phyloP scores from a whole-genome alignment of 2,329 filamentous ascomycete species.

The Diplocarpon rosae region DNA sequence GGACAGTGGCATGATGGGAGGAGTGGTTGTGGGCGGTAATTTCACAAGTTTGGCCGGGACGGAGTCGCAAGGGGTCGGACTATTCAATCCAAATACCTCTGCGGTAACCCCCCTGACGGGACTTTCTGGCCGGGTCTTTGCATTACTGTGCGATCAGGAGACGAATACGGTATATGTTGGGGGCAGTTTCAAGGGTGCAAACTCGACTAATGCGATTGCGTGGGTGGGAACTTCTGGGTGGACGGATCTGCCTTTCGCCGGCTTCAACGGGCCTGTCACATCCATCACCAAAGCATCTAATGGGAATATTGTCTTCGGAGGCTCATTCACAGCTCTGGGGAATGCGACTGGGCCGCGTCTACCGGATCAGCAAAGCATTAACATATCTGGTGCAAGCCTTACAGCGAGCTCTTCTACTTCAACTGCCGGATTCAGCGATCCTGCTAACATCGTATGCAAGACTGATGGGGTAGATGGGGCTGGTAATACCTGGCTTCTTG shows the following conservation, averaged over 20 bases:
- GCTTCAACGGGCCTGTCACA: conserved; percentile 86
- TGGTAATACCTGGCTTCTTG: conserved; percentile 75
- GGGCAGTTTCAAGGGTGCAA: conserved; percentile 67
- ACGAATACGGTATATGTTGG: conserved; percentile 81
- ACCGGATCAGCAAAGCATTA: conserved; percentile 69
- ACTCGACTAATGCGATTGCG: conserved; percentile 82
- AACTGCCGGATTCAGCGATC: conserved; percentile 57
- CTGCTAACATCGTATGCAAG: conserved; percentile 75
- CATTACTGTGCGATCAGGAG: conserved; percentile 70
- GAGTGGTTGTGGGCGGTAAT: conserved; percentile 82
- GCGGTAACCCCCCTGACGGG: conserved; percentile 66
- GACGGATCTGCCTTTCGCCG: conserved; percentile 76
- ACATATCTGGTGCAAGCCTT: conserved; percentile 69
- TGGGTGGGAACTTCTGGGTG: conserved; percentile 62
- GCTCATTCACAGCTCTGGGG: conserved; percentile 76
- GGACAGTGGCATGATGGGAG: conserved; percentile 54
- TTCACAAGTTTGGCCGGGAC: conserved; percentile 81
- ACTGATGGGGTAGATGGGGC: conserved; percentile 51
- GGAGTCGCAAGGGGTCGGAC: conserved; percentile 65
- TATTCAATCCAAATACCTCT: conserved; percentile 66
- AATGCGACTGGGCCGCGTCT: conserved; percentile 56
- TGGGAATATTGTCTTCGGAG: conserved; percentile 85
- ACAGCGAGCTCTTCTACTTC: conserved; percentile 52
- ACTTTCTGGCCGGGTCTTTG: conserved; percentile 70
- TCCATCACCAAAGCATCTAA: conserved; percentile 72